Evolutionary conservation across 345 rosid genomes (phyloP).

Genomic region (Syzygium aqueum): DNA sequence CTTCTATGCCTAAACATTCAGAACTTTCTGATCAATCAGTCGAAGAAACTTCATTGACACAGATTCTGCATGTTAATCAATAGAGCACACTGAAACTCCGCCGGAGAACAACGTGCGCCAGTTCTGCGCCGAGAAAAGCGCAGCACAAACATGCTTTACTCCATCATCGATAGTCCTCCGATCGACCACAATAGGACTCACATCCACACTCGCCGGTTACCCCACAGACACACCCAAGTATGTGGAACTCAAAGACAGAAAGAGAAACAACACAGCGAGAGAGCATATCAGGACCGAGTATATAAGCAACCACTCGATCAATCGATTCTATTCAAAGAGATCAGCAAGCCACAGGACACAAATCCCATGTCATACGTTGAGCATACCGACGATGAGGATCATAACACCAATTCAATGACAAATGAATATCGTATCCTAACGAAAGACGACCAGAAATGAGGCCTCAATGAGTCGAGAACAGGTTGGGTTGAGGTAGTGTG

Average conservation of each 20-base stretch:
- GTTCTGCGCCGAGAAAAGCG: no score
- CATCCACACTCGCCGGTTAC: not conserved
- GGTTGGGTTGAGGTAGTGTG: not conserved
- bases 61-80: not conserved
- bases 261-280: not conserved
- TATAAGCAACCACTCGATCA: no score
- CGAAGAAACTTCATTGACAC: not conserved
- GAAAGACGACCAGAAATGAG: not conserved
- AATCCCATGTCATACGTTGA: not conserved
- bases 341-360: no score
- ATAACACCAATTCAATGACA: not conserved
- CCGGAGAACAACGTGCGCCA: accelerated
- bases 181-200: not conserved
- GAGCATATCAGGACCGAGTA: not conserved
- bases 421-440: not conserved
- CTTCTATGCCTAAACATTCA: no score
- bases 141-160: not conserved
- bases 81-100: not conserved
- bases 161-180: not conserved
- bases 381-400: not conserved
- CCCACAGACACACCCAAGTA: not conserved
- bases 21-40: not conserved
- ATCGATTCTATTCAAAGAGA: no score
- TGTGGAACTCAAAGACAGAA: not conserved
- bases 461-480: not conserved